Evolutionary conservation across 2,329 filamentous ascomycete genomes (phyloP), one percentile per base, ranked within the genome.

Genomic region (Trichoderma koningii): DNA sequence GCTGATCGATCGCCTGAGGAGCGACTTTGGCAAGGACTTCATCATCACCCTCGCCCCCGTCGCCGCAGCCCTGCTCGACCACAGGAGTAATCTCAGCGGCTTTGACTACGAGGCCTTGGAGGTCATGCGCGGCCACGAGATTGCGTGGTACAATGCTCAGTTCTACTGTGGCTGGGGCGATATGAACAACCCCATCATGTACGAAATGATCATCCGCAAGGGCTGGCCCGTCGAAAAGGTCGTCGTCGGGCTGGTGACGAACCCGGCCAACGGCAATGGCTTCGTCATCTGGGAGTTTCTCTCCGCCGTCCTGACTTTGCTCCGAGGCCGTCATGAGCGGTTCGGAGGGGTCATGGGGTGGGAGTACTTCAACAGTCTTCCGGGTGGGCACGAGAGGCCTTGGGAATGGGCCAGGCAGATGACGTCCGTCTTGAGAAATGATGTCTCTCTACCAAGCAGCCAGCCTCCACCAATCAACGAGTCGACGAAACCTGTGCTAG

Each of bases 281-380:
- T 85, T 79, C 69, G 80, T 85, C 10, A 73, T 74, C 5, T 80
- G 79, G 65, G 79, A 84, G 42, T 82, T 82, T 66, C 73, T 85
- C 44, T 77, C 77, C 1, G 67, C 72, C 7, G 80, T 83, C 0
- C 72, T 86, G 3, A 69, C 72, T 14, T 72, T 77, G 3, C 70
- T 86, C 28, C 72, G 75, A n/a, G 71, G 70, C 3, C 74, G 78
- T 61, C 91, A 91, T 71, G 84, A 85, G 1, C 79, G 79, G 1
- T 95, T 97, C 74, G 93, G 93, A 0, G 93, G 93, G 0, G 87
- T 97, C 7, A 95, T 95, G 88, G 92, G 92, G 2, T 97, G 93
- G 93, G 93, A 97, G 78, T 97, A 95, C 75, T 97, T 94, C 79
- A 96, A 96, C 79, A 86, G 89, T 63, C 75, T 87, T 65, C 90